A percentile compares a stretch with the other conserved stretches of the same genome.
phyloP scores from a whole-genome alignment of 116 monocot species.

The Dioscorea cayenensis region DNA sequence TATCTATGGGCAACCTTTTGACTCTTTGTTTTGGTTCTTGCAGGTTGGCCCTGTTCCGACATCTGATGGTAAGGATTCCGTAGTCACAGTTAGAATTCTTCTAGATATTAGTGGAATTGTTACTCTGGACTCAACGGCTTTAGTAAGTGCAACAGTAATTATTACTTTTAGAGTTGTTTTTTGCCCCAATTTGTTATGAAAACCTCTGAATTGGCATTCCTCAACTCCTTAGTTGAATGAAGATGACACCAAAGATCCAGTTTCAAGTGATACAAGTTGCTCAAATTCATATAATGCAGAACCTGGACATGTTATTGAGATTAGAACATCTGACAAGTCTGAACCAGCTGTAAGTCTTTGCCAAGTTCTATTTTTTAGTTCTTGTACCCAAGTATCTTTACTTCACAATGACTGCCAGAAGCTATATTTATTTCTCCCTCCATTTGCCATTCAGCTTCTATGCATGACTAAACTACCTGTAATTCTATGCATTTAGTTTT shows the following conservation, averaged over 20 bases:
- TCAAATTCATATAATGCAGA: slow-evolving; percentile 23
- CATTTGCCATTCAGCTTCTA: too few relatives aligned
- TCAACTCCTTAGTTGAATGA: slow-evolving; percentile 62
- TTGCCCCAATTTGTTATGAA: slow-evolving; percentile 2
- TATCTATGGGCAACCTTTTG: not conserved
- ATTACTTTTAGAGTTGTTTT: slow-evolving; percentile 2
- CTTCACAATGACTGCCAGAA: too few relatives aligned
- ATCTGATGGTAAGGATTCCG: slow-evolving; percentile 32
- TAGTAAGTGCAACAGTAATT: slow-evolving; percentile 41
- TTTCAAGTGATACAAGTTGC: slow-evolving; percentile 6
- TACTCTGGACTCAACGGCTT: slow-evolving; percentile 57
- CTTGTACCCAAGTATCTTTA: too few relatives aligned
- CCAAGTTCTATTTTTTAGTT: too few relatives aligned
- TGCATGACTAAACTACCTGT: too few relatives aligned
- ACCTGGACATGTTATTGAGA: slow-evolving; percentile 18
- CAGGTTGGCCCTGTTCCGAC: slow-evolving; percentile 73
- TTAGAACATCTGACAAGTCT: slow-evolving; percentile 12
- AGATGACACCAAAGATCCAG: slow-evolving; percentile 29
- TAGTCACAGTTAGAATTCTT: slow-evolving; percentile 68
- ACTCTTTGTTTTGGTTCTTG: slow-evolving; percentile 5
- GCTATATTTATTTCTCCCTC: too few relatives aligned
- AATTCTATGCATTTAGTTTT: too few relatives aligned
- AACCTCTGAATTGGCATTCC: slow-evolving; percentile 11
- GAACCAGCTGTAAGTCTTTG: slow-evolving; percentile 26
- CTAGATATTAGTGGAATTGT: slow-evolving; percentile 80